Conservation (phyloP, 805 yeast species). For the Debaryomyces prosopidis region DNA sequence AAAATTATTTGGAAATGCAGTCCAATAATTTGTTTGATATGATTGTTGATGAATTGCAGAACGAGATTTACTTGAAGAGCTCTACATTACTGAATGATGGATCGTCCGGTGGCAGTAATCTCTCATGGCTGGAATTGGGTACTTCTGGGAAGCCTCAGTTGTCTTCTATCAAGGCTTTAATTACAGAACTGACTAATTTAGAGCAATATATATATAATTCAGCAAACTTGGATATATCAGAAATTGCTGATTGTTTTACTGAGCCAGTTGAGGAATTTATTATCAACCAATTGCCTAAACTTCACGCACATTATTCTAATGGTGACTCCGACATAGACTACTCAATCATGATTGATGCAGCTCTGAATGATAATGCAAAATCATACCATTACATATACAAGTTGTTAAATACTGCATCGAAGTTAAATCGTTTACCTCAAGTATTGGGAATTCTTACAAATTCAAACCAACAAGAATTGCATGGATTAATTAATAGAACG, state of each 20-base stretch:
- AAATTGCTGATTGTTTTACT: constrained; percentile 42
- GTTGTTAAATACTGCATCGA: constrained; percentile 57
- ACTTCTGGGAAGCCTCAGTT: constrained; percentile 34
- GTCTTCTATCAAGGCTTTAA: constrained; percentile 32
- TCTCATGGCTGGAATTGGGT: constrained; percentile 23
- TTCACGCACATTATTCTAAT: constrained; percentile 22
- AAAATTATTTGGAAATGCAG: constrained; percentile 54
- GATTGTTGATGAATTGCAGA: constrained; percentile 73
- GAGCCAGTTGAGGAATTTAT: constrained; percentile 32
- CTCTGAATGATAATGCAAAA: constrained; percentile 29
- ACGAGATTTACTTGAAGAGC: constrained; percentile 61
- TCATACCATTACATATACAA: constrained; percentile 56
- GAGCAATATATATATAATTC: constrained; percentile 57
- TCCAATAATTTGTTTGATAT: constrained; percentile 64
- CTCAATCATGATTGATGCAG: constrained; percentile 31
- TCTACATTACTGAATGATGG: constrained; percentile 5
- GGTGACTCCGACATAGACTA: constrained; percentile 21
- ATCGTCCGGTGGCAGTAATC: constrained; percentile 9
- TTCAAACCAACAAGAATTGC: constrained; percentile 61
- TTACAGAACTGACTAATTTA: constrained; percentile 38
- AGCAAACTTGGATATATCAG: constrained; percentile 57
- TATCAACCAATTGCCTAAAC: constrained; percentile 25
- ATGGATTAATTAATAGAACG: constrained; percentile 58
- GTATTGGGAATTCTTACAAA: constrained; percentile 55
- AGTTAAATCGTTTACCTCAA: constrained; percentile 59